Evolutionary conservation across 768 basidiomycete genomes (phyloP).

Genomic region (Suillus variegatus): DNA sequence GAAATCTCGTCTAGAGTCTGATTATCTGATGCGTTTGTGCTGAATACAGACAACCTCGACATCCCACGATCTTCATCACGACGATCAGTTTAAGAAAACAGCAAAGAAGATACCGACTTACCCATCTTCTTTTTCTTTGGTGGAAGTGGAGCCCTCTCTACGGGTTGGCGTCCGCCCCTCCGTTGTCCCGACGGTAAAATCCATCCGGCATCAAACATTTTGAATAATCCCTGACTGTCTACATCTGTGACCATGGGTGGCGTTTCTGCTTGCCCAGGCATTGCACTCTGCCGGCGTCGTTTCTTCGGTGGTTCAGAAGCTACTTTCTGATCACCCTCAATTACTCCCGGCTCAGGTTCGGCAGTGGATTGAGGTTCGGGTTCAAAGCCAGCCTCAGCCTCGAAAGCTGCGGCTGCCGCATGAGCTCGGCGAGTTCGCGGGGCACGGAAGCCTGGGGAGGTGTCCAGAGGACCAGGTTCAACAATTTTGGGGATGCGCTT

Average conservation of each 20-base stretch:
- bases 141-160: constrained; percentile 46
- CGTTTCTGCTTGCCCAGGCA: constrained; percentile 36
- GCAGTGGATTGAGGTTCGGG: constrained; percentile 14
- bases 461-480: constrained; percentile 34
- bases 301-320: constrained; percentile 14
- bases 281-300: constrained; percentile 16
- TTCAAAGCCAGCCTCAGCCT: constrained; percentile 34
- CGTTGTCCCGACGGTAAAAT: constrained; percentile 76
- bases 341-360: constrained; percentile 11
- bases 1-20: constrained; percentile 33
- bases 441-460: constrained; percentile 46
- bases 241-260: constrained; percentile 71
- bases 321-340: constrained; percentile 28
- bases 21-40: constrained; percentile 49
- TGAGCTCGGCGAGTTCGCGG: constrained; percentile 49
- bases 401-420: constrained; percentile 46
- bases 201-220: constrained; percentile 85
- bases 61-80: constrained; percentile 33
- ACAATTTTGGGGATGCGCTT: constrained; percentile 29
- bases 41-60: constrained; percentile 48
- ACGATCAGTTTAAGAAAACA: constrained; percentile 1
- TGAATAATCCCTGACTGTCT: constrained; percentile 72
- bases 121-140: constrained; percentile 55
- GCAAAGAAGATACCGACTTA: neutral
- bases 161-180: constrained; percentile 55